phyloP scores from a whole-genome alignment of 192 early-diverging fungal genomes.

The Irineochytrium annulatum region DNA sequence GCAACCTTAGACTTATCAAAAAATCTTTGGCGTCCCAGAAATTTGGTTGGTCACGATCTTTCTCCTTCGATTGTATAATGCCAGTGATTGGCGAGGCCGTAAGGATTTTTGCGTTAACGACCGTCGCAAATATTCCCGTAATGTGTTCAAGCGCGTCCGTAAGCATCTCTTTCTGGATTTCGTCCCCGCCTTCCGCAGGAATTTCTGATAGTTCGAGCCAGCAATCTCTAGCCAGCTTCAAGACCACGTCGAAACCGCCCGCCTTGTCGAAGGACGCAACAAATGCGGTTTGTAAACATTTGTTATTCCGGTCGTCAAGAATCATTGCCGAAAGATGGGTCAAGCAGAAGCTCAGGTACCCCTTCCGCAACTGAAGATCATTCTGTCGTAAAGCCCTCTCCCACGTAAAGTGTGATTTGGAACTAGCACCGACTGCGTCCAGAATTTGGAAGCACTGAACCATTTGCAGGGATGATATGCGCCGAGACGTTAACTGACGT shows the following conservation, averaged over 20 bases:
- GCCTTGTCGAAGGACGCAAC: slow-evolving; percentile 57
- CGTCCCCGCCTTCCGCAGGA: slow-evolving; percentile 15
- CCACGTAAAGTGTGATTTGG: slow-evolving; percentile 20
- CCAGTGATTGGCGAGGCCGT: slow-evolving; percentile 69
- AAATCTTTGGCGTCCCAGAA: slow-evolving; percentile 74
- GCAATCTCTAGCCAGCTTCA: slow-evolving; percentile 36
- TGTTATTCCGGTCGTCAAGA: slow-evolving; percentile 45
- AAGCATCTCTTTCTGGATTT: slow-evolving; percentile 38
- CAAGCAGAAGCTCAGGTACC: not conserved
- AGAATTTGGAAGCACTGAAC: slow-evolving; percentile 55
- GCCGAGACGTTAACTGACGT: slow-evolving; percentile 56
- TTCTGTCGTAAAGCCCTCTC: not conserved
- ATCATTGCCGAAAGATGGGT: slow-evolving; percentile 13
- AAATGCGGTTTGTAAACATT: slow-evolving; percentile 58
- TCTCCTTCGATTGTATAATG: slow-evolving; percentile 44
- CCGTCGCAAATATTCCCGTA: slow-evolving; percentile 60
- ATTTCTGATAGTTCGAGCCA: slow-evolving; percentile 44
- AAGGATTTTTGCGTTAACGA: slow-evolving; percentile 68
- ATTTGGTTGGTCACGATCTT: slow-evolving; percentile 46
- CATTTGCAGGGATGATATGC: slow-evolving; percentile 43
- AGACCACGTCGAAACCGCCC: slow-evolving; percentile 49
- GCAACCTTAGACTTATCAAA: slow-evolving; percentile 58
- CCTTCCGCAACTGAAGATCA: not conserved
- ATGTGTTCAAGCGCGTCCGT: slow-evolving; percentile 48
- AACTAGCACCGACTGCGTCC: slow-evolving; percentile 49